These are phyloP conservation scores for Strigomonas oncopelti DNA, from an alignment of 208 protist genomes.

Conservation along the genomic window DNA sequence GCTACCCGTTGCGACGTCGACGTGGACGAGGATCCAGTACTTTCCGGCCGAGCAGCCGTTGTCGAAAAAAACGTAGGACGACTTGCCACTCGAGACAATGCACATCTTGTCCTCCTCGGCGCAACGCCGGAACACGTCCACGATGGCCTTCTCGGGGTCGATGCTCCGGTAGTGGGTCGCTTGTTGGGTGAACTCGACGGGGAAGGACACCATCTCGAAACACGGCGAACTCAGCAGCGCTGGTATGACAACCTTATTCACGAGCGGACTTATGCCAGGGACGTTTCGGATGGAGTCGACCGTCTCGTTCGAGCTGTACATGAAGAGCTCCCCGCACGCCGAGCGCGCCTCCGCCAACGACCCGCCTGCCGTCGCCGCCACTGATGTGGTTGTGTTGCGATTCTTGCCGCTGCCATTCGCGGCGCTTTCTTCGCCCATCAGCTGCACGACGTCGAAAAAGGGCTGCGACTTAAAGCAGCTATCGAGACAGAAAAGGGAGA, in stretches of 20 bases:
- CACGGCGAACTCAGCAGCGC: slow-evolving; percentile 49
- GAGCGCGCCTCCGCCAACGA: background rate
- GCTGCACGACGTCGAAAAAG: background rate
- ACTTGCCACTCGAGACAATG: slow-evolving; percentile 38
- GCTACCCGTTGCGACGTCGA: slow-evolving; percentile 20
- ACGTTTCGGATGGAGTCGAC: slow-evolving; percentile 14
- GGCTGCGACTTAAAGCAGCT: background rate
- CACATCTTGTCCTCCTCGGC: slow-evolving; percentile 77
- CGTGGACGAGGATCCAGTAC: slow-evolving; percentile 62
- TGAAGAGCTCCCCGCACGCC: background rate
- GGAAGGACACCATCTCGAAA: slow-evolving; percentile 51
- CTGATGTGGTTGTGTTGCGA: background rate
- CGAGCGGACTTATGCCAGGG: slow-evolving; percentile 33
- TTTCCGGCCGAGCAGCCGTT: slow-evolving; percentile 33
- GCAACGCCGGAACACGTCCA: slow-evolving; percentile 63
- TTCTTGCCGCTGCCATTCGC: background rate
- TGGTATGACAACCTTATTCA: slow-evolving; percentile 50
- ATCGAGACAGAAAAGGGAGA: background rate
- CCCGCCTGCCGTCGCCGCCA: background rate
- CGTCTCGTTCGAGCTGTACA: background rate
- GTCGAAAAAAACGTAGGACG: slow-evolving; percentile 53
- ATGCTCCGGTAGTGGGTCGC: slow-evolving; percentile 42
- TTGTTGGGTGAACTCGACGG: slow-evolving; percentile 75
- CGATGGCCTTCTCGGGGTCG: slow-evolving; percentile 45
- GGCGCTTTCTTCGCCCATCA: background rate